Base-by-base conservation (phyloP, 2,329 filamentous ascomycete genomes). In the Alternaria triticimaculans region DNA sequence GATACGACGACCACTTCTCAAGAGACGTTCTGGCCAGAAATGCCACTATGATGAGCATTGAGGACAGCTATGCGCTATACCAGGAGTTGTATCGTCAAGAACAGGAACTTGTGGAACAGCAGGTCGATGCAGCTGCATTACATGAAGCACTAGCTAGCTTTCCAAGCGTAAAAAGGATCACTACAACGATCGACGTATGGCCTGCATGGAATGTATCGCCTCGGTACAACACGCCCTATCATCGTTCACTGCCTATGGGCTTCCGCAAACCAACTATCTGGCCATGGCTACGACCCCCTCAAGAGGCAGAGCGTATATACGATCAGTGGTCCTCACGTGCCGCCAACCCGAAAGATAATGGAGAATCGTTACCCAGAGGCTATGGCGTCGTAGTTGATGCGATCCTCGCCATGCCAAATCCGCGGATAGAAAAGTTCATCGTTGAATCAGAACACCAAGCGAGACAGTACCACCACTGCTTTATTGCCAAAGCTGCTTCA, bases 161-260 rank as follows among this genome's bases (percentile, higher is more conserved):
- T 46, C 77, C 80, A 0, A 71, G 69, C 3, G 67, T 84, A 3
- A 72, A 60, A 33, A 76, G 74, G 46, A 67, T 85, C 9, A 82
- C 72, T 0, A 60, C 84, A 12, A 83, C 82, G 4, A 78, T 78
- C 7, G 79, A 80, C 2, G 71, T 80, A 0, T 82, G 84, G 63
- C 80, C 80, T 0, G 68, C 68, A 11, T 68, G 72, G 46, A 60
- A 78, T 0, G 76, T 78, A n/a, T 53, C 60, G 0, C 82, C 82
- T 0, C 60, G 77, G 0, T 84, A 84, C 54, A 64, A 80, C 20
- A 84, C 82, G 0, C 82, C 82, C 1, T 81, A 81, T 69, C 81
- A 82, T 28, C 80, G 81, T 6, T 73, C 76, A 3, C 77, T 84
- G 12, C 81, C 81, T 0, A 50, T 62, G 2, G 79, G 79, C 5